Conservation (phyloP, 2,329 filamentous ascomycete genomes). For the Fusarium palustre region DNA sequence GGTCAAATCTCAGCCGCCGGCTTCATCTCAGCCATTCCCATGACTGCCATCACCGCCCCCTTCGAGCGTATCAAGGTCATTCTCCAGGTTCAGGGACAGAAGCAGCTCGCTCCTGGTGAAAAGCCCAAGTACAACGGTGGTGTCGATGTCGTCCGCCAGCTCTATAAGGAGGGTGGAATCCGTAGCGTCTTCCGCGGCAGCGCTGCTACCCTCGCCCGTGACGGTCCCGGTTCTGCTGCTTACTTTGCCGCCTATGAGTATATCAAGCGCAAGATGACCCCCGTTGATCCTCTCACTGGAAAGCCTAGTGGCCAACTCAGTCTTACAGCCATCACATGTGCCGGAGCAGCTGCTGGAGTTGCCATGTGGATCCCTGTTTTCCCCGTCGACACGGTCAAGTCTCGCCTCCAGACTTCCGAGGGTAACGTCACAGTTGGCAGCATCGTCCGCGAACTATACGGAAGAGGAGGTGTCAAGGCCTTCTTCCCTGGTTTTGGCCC, state of each 20-base stretch:
- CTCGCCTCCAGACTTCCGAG: constrained; percentile 88
- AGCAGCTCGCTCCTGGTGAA: constrained; percentile 86
- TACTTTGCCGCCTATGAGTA: constrained; percentile 99
- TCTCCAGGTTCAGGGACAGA: constrained; percentile 96
- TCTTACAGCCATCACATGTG: constrained; percentile 83
- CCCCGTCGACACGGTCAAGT: constrained; percentile 97
- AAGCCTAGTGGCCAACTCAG: constrained; percentile 81
- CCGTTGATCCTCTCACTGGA: constrained; percentile 79
- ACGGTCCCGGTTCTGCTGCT: constrained; percentile 91
- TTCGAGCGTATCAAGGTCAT: constrained; percentile 99
- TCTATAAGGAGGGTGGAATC: constrained; percentile 91
- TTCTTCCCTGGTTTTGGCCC: constrained; percentile 98
- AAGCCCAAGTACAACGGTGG: constrained; percentile 92
- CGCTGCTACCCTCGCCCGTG: constrained; percentile 89
- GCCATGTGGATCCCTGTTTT: constrained; percentile 99
- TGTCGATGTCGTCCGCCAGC: constrained; percentile 88
- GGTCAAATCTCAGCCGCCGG: constrained; percentile 90
- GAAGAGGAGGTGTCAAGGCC: constrained; percentile 82
- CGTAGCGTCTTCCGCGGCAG: constrained; percentile 93
- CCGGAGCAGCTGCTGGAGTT: constrained; percentile 90
- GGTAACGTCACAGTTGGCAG: constrained; percentile 83
- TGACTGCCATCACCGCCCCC: constrained; percentile 97
- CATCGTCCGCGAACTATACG: constrained; percentile 86
- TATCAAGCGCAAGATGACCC: constrained; percentile 88
- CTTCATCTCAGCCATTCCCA: constrained; percentile 97